Evolutionary conservation across 768 basidiomycete species (phyloP), one percentile per base, ranked within the genome.

Genomic region (Suillus brevipes): DNA sequence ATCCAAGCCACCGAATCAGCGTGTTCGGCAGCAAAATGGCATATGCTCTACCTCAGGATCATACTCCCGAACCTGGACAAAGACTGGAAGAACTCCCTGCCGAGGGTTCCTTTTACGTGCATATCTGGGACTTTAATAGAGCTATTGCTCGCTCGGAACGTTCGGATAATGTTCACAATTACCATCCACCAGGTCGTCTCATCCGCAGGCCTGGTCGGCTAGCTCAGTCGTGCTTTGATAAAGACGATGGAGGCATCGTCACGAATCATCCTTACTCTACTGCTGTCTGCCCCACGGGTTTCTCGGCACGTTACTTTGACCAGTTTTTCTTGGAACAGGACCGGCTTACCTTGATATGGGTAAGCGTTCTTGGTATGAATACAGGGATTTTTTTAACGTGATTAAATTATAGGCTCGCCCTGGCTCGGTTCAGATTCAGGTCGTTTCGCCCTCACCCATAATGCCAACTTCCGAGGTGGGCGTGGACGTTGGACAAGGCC

Each of bases 1-100:
- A 57, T 23, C 36, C 36, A 57, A 57, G 55, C 34, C 55, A 56
- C 55, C 18, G 10, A 37, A 57, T 57, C 55, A 57, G 36, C 10
- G 55, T 56, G 6, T 56, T 56, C 7, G 55, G 55, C 20, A 56
- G 34, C n/a, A 56, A 56, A 36, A 56, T 56, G 55, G 34, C 55
- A 13, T 56, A 37, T 56, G 55, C 55, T 23, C 36, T 57, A 7
- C 55, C 55, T 57, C 55, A 16, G 31, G n/a, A 23, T 57, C 8
- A 14, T 23, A 14, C 56, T 5, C 36, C 36, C 23, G n/a, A 36
- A 57, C 56, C 56, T 23, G 56, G 56, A 38, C 36, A 57, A 36
- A 57, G 36, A 23, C 14, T 57, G 36, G 56, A 57, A 25, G 36
- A 14, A 23, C 36, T 43, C 31, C n/a, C 36, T 2, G 2, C 34